Evolutionary conservation across 805 yeast species (phyloP).

Genomic region (Ogataea sp.): DNA sequence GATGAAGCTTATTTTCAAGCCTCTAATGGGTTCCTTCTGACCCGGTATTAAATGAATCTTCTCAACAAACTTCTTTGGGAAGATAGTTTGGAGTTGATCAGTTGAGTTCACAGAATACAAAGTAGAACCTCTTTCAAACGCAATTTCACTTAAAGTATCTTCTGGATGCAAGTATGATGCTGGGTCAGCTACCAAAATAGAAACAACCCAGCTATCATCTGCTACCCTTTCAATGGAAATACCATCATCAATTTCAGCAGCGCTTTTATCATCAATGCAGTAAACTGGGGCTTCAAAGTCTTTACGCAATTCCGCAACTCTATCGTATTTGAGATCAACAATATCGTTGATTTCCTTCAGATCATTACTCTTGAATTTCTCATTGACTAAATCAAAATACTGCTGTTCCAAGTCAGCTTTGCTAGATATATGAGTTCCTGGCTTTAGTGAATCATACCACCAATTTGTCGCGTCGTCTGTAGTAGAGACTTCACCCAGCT

Average conservation of each 20-base stretch:
- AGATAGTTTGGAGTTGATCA: slow-evolving; percentile 54
- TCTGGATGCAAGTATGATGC: slow-evolving; percentile 47
- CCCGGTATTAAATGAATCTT: slow-evolving; percentile 41
- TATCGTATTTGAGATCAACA: slow-evolving; percentile 10
- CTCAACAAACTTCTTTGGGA: slow-evolving; percentile 50
- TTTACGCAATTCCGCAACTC: slow-evolving; percentile 20
- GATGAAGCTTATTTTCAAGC: slow-evolving; percentile 33
- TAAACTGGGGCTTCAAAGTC: slow-evolving; percentile 49
- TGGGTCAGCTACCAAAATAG: slow-evolving; percentile 85
- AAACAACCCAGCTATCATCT: slow-evolving; percentile 32
- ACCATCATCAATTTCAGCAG: slow-evolving; percentile 94
- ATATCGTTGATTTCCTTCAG: slow-evolving; percentile 3
- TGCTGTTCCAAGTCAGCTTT: slow-evolving; percentile 36
- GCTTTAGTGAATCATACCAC: slow-evolving; percentile 38
- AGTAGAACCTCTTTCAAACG: slow-evolving; percentile 55
- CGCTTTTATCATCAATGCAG: slow-evolving; percentile 75
- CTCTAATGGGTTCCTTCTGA: slow-evolving; percentile 33
- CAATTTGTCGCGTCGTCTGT: slow-evolving; percentile 44
- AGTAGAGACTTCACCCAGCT: slow-evolving; percentile 19
- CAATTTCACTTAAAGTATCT: slow-evolving; percentile 38
- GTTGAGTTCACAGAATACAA: slow-evolving; percentile 59
- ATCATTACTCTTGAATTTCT: slow-evolving; percentile 12
- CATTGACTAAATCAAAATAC: slow-evolving; percentile 28
- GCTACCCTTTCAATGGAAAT: slow-evolving; percentile 41
- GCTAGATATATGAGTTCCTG: slow-evolving; percentile 32